These are phyloP conservation scores for Reticulascus tulasneorum DNA, from an alignment of 2,329 filamentous ascomycete species.

Conservation along the genomic window DNA sequence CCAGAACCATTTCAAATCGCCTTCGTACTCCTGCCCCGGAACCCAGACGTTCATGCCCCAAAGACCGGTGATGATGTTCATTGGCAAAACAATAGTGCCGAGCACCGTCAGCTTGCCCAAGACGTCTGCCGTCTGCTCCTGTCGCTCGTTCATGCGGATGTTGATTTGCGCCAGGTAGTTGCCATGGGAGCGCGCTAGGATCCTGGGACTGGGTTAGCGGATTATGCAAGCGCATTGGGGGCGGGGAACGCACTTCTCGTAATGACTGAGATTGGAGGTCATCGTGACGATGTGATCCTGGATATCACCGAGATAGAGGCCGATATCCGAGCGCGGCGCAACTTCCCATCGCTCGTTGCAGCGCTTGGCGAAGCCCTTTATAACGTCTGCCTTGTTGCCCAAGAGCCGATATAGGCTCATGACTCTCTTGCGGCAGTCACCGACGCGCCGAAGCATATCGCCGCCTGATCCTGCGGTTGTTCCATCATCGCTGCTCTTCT, in stretches of 20 bases:
- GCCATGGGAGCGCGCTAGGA: slow-evolving; percentile 84
- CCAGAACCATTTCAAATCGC: slow-evolving; percentile 71
- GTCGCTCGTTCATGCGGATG: slow-evolving; percentile 96
- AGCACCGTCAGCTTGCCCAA: slow-evolving; percentile 92
- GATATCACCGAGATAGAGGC: slow-evolving; percentile 95
- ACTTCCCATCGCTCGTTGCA: slow-evolving; percentile 99
- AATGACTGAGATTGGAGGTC: slow-evolving; percentile 93
- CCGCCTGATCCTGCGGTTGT: slow-evolving; percentile 48
- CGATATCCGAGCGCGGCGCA: slow-evolving; percentile 90
- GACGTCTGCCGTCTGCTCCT: slow-evolving; percentile 92
- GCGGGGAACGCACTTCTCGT: slow-evolving; percentile 71
- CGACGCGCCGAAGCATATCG: slow-evolving; percentile 89
- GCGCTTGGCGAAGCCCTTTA: slow-evolving; percentile 97
- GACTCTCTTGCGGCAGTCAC: slow-evolving; percentile 93
- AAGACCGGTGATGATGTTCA: slow-evolving; percentile 98
- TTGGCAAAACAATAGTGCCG: slow-evolving; percentile 93
- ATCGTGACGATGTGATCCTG: slow-evolving; percentile 99
- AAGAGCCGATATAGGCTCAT: slow-evolving; percentile 92
- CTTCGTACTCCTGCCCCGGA: slow-evolving; percentile 80
- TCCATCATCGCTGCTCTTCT: slow-evolving; percentile 44
- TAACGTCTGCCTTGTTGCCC: slow-evolving; percentile 97
- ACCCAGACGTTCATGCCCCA: slow-evolving; percentile 99
- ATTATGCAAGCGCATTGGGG: slow-evolving; percentile 63
- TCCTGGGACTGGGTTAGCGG: slow-evolving; percentile 43
- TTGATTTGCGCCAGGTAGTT: slow-evolving; percentile 99